Base-by-base conservation (phyloP, 2,329 filamentous ascomycete genomes). In the Penicillium janthinellum region DNA sequence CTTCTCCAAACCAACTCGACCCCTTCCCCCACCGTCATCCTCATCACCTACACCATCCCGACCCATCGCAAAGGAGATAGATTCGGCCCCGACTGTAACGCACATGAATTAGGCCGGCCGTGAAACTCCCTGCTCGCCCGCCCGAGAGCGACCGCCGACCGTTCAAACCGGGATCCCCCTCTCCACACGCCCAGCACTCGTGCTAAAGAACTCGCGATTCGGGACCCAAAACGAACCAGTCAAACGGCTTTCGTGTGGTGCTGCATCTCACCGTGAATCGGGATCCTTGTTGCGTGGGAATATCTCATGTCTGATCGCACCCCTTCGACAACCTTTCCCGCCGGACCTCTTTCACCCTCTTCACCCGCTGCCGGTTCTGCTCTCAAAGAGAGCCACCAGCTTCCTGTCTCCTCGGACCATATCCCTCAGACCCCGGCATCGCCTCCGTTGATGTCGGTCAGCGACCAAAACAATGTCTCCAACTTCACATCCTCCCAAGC, bases 401-500 rank as follows among this genome's bases (percentile, higher is more conserved):
- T 69, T 25, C 64, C 63, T 54, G 61, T 68, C 63, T 67, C 71
- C 54, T 71, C 67, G 65, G 73, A 72, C 59, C 70, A 72, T 57
- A 71, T 70, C 35, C 75, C 75, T 38, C 74, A 75, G 60, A 75
- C 75, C 39, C 75, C 75, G 64, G 77, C 73, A 70, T 79, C 78
- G 61, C 74, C 77, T 78, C 76, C 77, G 73, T 81, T 79, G 74
- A 82, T 82, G 79, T 81, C 79, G 75, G 77, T 79, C 71, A 77
- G 76, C 68, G 75, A 78, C 70, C 77, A 76, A 71, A 80, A 76
- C 68, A 77, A 82, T 82, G 79, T 75, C 73, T 75, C 77, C 69
- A 73, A 74, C 67, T 75, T 78, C 71, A 71, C 73, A 72, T 73
- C 77, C 67, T 71, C 74, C 70, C 77, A 80, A 71, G 72, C 76